Conservation (phyloP, 1,284 basidiomycete genomes). For the Trichosporon coremiiforme region DNA sequence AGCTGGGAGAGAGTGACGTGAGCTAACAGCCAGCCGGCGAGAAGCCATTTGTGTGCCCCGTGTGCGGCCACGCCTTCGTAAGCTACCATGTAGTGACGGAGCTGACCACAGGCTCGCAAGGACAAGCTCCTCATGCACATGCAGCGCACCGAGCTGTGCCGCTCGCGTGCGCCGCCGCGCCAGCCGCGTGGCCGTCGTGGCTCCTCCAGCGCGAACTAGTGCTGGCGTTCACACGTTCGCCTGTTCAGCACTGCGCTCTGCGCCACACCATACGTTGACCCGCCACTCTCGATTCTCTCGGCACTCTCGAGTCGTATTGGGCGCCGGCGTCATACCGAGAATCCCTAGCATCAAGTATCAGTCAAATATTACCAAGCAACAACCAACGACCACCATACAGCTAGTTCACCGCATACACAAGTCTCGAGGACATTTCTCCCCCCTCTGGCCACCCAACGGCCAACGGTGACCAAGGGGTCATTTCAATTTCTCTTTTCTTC, state of each 20-base stretch:
- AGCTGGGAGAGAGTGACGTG: too few relatives aligned
- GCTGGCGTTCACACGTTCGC: background rate
- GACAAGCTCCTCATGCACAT: constrained; percentile 36
- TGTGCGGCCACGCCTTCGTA: constrained; percentile 29
- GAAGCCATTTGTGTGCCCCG: constrained; percentile 32
- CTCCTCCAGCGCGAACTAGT: background rate
- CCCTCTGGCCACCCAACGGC: background rate
- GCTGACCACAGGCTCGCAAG: constrained; percentile 34
- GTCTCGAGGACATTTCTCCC: background rate
- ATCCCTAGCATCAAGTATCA: background rate
- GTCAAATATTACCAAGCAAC: too few relatives aligned
- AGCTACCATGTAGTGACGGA: background rate
- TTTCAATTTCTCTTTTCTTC: background rate
- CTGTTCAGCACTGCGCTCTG: background rate
- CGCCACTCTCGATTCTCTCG: background rate
- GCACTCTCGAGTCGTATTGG: background rate
- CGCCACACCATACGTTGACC: background rate
- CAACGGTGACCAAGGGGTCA: too few relatives aligned
- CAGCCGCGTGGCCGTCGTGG: constrained; percentile 19
- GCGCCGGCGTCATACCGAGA: background rate
- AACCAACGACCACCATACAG: background rate
- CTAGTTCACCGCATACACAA: constrained; percentile 1
- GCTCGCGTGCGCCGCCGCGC: constrained; percentile 28
- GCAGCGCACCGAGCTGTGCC: constrained; percentile 32
- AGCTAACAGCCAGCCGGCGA: constrained; percentile 30